Percentiles rank a stretch among this genome's conserved stretches.
Conservation (phyloP, 1,284 basidiomycete species). For the Cutaneotrichosporon cutaneum region DNA sequence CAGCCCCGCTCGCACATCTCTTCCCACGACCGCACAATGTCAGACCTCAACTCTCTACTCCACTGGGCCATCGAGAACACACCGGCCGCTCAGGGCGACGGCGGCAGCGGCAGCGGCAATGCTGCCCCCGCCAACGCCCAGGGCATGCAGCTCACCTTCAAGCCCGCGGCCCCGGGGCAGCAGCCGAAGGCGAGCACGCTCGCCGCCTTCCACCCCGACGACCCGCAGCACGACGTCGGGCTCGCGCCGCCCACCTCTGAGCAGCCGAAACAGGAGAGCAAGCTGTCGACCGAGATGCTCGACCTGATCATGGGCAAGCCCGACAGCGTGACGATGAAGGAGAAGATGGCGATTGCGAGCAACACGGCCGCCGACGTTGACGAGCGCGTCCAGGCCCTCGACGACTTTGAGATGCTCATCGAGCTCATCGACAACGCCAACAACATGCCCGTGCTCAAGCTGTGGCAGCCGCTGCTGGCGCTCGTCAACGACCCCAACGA, state of each 20-base stretch:
- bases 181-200: constrained; percentile 21
- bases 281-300: constrained; percentile 64
- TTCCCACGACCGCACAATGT: constrained; percentile 12
- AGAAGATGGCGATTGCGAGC: constrained; percentile 71
- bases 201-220: constrained; percentile 43
- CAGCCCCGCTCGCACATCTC: neutral
- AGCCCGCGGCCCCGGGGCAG: constrained; percentile 28
- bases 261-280: constrained; percentile 20
- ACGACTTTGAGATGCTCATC: constrained; percentile 94
- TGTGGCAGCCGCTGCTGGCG: constrained; percentile 79
- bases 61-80: constrained; percentile 43
- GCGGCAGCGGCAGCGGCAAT: neutral
- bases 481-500: constrained; percentile 65
- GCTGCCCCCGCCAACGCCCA: neutral
- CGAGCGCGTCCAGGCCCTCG: constrained; percentile 73
- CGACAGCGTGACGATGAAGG: constrained; percentile 83
- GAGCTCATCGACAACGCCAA: constrained; percentile 96
- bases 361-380: constrained; percentile 65
- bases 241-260: constrained; percentile 6
- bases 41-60: constrained; percentile 29
- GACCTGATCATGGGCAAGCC: constrained; percentile 82
- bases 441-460: constrained; percentile 75
- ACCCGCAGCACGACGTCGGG: constrained; percentile 24
- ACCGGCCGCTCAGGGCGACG: constrained; percentile 14
- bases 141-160: constrained; percentile 39